Evolutionary conservation across 495 filamentous ascomycete genomes (phyloP), one percentile per base, ranked within the genome.

Genomic region (Penicillium salamii): DNA sequence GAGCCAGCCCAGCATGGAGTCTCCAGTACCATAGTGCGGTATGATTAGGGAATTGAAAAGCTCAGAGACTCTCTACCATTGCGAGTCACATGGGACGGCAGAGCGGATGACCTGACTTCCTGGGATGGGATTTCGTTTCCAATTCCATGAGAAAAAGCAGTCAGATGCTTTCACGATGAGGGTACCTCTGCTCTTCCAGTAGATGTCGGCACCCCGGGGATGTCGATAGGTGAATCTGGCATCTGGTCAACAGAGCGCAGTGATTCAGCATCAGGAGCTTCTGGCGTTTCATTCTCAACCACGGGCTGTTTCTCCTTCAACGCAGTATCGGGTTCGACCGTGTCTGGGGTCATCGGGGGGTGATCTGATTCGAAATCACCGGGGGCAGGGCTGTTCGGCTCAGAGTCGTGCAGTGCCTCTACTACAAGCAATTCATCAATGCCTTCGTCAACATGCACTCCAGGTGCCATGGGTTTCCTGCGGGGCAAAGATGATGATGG

Each of bases 391-490:
- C 76, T 79, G 26, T 73, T 67, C 6, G 78, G 74, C n/a, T 66
- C 66, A 9, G 75, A 79, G 36, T 80, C 77, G 7, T 61, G 54
- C n/a, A 75, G 78, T 8, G 77, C 76, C 51, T 76, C 62, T 8
- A 82, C 72, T 26, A 82, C 73, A 1, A 82, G 67, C 8, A 80
- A 19, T 18, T 76, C 75, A 24, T 75, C 75, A 6, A 52, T 33
- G 3, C 38, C 49, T 32, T 37, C 42, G 3, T 55, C 50, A 13
- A 43, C 46, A n/a, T 54, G 53, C 18, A 59, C 42, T 4, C 46
- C n/a, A 23, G 53, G 52, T 11, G 67, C 59, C 7, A 63, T 55
- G 5, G 70, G 66, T 46, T 75, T 77, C 29, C 70, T 64, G 26
- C 63, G 60, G 14, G 65, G 67, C 7, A 70, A 50, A 11, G 70